phyloP scores from a whole-genome alignment of 192 early-diverging fungal species.

The Tieghemiomyces parasiticus region DNA sequence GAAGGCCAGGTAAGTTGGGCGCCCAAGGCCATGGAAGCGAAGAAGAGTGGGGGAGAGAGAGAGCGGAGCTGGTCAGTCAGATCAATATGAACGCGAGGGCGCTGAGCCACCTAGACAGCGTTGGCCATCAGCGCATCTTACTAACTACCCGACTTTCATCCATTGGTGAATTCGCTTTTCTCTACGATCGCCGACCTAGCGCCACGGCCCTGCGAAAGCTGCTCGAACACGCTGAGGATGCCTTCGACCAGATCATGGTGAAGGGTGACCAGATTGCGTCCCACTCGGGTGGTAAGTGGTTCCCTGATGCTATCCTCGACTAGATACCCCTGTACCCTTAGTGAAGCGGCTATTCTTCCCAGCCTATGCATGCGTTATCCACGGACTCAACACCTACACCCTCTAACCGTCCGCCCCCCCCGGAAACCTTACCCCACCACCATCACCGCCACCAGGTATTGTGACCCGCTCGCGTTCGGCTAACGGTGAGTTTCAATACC shows the following conservation, averaged over 20 bases:
- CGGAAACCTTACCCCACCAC: conserved; percentile 16
- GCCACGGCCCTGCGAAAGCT: conserved; percentile 65
- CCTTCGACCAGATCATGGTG: conserved; percentile 47
- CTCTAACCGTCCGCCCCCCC: too few relatives aligned
- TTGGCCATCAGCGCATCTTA: neutral
- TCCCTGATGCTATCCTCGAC: too few relatives aligned
- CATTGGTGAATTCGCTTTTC: neutral
- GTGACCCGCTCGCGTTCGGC: conserved; percentile 32
- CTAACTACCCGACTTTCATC: neutral
- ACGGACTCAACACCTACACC: too few relatives aligned
- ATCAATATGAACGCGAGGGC: neutral
- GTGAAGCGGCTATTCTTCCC: too few relatives aligned
- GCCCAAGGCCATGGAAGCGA: too few relatives aligned
- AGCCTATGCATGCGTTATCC: too few relatives aligned
- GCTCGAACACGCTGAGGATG: conserved; percentile 44
- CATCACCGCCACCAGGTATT: conserved; percentile 20
- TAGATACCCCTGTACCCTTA: too few relatives aligned
- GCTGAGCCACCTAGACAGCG: neutral
- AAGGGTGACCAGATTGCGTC: conserved; percentile 66
- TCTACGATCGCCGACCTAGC: conserved; percentile 19
- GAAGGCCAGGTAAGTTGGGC: conserved; percentile 42
- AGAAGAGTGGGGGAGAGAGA: too few relatives aligned
- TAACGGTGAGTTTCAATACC: conserved; percentile 6
- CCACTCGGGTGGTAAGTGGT: too few relatives aligned
- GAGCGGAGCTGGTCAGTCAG: neutral